Evolutionary conservation across 163 green algal genomes (phyloP), one percentile per base, ranked within the genome.

Genomic region (Chlorella variabilis): DNA sequence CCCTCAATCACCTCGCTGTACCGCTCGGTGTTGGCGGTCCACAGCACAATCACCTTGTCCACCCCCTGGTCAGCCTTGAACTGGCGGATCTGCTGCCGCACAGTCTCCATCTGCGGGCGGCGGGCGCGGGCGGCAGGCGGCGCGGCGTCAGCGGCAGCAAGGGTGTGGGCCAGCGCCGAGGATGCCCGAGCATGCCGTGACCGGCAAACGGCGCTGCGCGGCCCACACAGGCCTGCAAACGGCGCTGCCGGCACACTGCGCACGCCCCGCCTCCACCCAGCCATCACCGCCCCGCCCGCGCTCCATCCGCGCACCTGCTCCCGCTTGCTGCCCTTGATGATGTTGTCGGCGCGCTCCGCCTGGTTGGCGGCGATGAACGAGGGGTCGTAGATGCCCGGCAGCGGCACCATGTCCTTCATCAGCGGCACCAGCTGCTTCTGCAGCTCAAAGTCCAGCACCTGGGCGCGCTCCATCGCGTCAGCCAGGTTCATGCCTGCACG

Each of bases 1-100:
- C 95, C 96, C 77, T 96, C 91, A 17, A 93, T 68, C 77, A 95
- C 90, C 74, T 97, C 88, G 48, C 91, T 91, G 81, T 97, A 99
- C 29, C 97, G 91, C 91, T 99, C 97, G 0, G 97, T 99, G 92
- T 99, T 99, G 75, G 97, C 97, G 13, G 97, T 99, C 97, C 97
- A 99, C 70, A 99, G 91, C 17, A 99, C 91, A 4, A 99, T 91
- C 45, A 87, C 87, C 65, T 85, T 89, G 83, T 95, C 92, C 18
- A 98, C 80, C 6, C 80, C 85, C 51, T 88, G 93, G 27, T 79
- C 71, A 58, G 89, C 79, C 90, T 98, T 98, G 91, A 99, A 99
- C 23, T 92, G 83, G 39, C 94, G 91, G 82, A 98, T 98, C 54
- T 99, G 90, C 69, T 88, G 76, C 21, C 95, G 91, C 21, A 99